phyloP scores from a whole-genome alignment of 2,329 filamentous ascomycete species.

The Penicillium sp. region DNA sequence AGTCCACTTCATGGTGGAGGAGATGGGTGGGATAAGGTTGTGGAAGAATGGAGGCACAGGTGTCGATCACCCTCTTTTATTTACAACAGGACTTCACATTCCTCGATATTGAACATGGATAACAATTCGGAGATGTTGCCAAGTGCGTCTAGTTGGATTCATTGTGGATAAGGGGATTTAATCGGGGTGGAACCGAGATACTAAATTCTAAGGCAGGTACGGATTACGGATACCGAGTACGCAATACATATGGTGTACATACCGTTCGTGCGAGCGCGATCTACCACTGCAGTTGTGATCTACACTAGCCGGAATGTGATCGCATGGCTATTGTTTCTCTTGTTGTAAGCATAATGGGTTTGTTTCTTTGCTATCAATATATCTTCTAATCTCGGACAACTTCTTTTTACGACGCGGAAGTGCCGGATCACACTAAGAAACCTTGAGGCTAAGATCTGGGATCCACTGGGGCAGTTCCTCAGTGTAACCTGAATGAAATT shows the following conservation, averaged over 20 bases:
- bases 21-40: not conserved
- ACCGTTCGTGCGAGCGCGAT: not conserved
- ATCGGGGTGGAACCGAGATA: slow-evolving; percentile 3
- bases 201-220: too few species aligned
- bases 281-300: not conserved
- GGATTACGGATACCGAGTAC: too few species aligned
- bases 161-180: slow-evolving; percentile 1
- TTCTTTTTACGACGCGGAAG: not conserved
- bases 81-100: not conserved
- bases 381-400: not conserved
- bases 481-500: not conserved
- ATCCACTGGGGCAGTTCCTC: not conserved
- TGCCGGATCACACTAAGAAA: not conserved
- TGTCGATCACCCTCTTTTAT: slow-evolving; percentile 11
- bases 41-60: slow-evolving; percentile 3
- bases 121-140: slow-evolving; percentile 27
- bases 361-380: too few species aligned
- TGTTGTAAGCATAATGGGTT: too few species aligned
- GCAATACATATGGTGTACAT: too few species aligned
- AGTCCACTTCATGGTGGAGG: slow-evolving; percentile 29
- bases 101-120: not conserved
- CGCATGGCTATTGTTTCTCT: too few species aligned
- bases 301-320: not conserved
- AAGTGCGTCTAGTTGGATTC: slow-evolving; percentile 13
- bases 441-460: not conserved